Conservation (phyloP, 2,329 filamentous ascomycete species). For the Alternaria infectoria region DNA sequence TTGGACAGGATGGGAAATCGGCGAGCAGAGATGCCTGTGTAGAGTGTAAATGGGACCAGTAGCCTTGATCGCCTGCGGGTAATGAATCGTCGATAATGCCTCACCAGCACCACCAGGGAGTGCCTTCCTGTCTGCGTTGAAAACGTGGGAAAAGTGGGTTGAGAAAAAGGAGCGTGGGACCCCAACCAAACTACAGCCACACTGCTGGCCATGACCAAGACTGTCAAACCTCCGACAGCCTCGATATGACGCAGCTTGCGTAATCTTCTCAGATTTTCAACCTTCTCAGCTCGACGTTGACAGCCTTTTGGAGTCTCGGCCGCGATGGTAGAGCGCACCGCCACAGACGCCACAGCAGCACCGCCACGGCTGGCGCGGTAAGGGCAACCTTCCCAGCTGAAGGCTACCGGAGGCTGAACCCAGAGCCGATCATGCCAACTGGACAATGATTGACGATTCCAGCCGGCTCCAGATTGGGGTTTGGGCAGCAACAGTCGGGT, state of each 20-base stretch:
- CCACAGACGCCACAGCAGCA: constrained; percentile 5
- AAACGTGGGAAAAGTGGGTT: constrained; percentile 5
- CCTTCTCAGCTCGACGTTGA: not conserved
- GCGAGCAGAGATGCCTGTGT: not conserved
- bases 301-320: not conserved
- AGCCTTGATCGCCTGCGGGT: not conserved
- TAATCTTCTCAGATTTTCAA: not conserved
- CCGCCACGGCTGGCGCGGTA: constrained; percentile 8
- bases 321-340: not conserved
- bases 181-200: constrained; percentile 1
- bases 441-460: constrained; percentile 1
- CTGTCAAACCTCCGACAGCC: not conserved
- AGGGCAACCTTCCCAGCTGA: constrained; percentile 2
- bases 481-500: constrained; percentile 34
- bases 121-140: not conserved
- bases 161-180: constrained; percentile 7
- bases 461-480: not conserved
- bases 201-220: not conserved
- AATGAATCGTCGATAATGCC: not conserved
- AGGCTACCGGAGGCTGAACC: not conserved
- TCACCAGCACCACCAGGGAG: constrained; percentile 1
- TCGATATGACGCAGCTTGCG: constrained; percentile 1
- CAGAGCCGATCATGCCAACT: constrained; percentile 10
- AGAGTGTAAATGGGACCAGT: not conserved
- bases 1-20: not conserved